These are phyloP conservation scores for Akanthomyces lecanii DNA, from an alignment of 2,329 filamentous ascomycete species.

Conservation along the genomic window DNA sequence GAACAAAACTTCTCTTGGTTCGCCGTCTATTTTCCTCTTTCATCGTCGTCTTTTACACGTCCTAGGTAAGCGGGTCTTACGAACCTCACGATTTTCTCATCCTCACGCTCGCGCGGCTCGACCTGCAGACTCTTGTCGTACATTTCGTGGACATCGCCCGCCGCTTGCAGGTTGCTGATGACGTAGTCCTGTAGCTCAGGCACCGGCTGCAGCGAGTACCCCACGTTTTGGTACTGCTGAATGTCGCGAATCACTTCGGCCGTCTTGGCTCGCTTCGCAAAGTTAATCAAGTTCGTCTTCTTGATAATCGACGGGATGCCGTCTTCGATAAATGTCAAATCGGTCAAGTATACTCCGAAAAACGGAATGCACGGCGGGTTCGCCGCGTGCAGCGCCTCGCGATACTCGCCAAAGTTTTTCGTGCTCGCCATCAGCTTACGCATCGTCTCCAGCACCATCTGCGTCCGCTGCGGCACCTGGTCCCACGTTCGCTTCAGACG, in stretches of 20 bases:
- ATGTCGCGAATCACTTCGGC: conserved; percentile 98
- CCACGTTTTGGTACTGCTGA: conserved; percentile 96
- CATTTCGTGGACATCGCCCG: conserved; percentile 97
- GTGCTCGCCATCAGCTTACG: conserved; percentile 92
- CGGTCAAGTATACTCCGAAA: conserved; percentile 97
- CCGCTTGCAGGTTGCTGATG: conserved; percentile 89
- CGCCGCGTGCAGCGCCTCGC: conserved; percentile 84
- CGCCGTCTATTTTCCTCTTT: background rate
- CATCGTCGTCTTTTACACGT: background rate
- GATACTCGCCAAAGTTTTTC: conserved; percentile 96
- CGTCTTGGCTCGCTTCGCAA: conserved; percentile 95
- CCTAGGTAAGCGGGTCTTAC: conserved; percentile 29
- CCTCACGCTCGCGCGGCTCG: conserved; percentile 92
- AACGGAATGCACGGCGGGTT: conserved; percentile 98
- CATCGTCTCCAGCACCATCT: conserved; percentile 80
- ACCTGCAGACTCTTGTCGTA: conserved; percentile 94
- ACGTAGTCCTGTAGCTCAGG: conserved; percentile 95
- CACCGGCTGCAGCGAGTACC: conserved; percentile 87
- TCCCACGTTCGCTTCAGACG: conserved; percentile 92
- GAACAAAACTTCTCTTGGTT: conserved; percentile 1
- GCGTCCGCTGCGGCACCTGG: conserved; percentile 82
- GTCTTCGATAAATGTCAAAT: conserved; percentile 97
- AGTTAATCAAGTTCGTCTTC: conserved; percentile 96
- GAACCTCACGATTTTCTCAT: conserved; percentile 99
- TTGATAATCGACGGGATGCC: conserved; percentile 96